phyloP scores from a whole-genome alignment of 768 basidiomycete genomes.

The Suillus subalutaceus region DNA sequence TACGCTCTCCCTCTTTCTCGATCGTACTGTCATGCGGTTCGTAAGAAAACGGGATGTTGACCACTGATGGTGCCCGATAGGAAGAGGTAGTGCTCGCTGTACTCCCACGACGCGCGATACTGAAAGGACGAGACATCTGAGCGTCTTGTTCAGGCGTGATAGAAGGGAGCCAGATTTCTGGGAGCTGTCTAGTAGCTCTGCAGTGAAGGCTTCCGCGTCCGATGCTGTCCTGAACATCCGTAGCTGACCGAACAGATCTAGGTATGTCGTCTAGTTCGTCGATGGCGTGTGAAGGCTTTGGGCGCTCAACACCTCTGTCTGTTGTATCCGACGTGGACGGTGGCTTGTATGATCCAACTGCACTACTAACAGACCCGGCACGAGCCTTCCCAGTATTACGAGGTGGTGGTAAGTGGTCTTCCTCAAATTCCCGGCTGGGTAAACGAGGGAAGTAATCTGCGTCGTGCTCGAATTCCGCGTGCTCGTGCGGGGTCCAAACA shows the following conservation, averaged over 20 bases:
- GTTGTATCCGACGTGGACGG: constrained; percentile 29
- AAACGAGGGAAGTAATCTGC: constrained; percentile 21
- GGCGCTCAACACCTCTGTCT: constrained; percentile 23
- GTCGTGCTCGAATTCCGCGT: constrained; percentile 11
- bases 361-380: constrained; percentile 29
- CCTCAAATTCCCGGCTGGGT: constrained; percentile 21
- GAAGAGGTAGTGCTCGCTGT: constrained; percentile 53
- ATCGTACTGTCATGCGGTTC: constrained; percentile 23
- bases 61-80: constrained; percentile 43
- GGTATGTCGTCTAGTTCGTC: constrained; percentile 35
- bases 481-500: constrained; percentile 22
- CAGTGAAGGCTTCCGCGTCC: constrained; percentile 32
- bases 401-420: constrained; percentile 20
- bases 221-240: constrained; percentile 25
- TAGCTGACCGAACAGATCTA: constrained; percentile 22
- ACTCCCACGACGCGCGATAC: constrained; percentile 49
- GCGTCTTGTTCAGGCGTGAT: constrained; percentile 50
- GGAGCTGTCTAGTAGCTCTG: constrained; percentile 39
- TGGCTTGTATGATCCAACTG: constrained; percentile 27
- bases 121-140: constrained; percentile 42
- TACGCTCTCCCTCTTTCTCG: constrained; percentile 31
- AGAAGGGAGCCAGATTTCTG: constrained; percentile 54
- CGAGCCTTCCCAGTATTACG: constrained; percentile 25
- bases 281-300: constrained; percentile 22
- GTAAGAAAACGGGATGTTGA: constrained; percentile 40